Percentiles rank a stretch among this genome's conserved stretches.
Evolutionary conservation across 169 alveolate genomes (phyloP).

Genomic region (Eimeria sp.): DNA sequence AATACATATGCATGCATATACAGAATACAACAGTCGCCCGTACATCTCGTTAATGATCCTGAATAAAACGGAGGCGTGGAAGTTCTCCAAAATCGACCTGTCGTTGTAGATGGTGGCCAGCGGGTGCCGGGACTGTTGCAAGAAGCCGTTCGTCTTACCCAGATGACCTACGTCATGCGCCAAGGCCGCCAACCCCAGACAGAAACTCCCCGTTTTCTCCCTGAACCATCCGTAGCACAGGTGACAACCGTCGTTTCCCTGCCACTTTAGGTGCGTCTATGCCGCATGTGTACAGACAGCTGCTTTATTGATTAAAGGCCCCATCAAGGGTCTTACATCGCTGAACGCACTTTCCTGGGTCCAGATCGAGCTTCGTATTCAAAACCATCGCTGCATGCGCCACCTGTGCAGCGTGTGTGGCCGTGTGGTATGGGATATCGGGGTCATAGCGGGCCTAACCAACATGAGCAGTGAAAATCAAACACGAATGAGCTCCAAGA

Average conservation of each 20-base stretch:
- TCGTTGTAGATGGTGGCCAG: constrained; percentile 96
- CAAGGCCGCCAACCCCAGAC: constrained; percentile 91
- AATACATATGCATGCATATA: neutral
- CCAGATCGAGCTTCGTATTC: constrained; percentile 53
- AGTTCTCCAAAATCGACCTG: constrained; percentile 95
- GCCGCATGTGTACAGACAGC: neutral
- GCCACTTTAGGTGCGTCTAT: neutral
- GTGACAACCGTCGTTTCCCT: neutral
- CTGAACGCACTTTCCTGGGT: neutral
- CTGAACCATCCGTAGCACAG: constrained; percentile 17
- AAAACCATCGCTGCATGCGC: constrained; percentile 86
- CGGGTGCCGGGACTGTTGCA: constrained; percentile 90
- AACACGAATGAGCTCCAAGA: neutral
- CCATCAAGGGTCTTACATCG: too few relatives aligned
- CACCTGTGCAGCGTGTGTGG: constrained; percentile 87
- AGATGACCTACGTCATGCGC: constrained; percentile 97
- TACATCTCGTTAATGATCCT: constrained; percentile 85
- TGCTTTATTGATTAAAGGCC: too few relatives aligned
- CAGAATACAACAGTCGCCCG: neutral
- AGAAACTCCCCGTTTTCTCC: constrained; percentile 77
- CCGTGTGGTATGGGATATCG: constrained; percentile 86
- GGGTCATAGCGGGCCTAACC: constrained; percentile 63
- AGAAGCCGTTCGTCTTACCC: constrained; percentile 93
- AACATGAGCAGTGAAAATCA: neutral
- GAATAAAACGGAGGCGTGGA: constrained; percentile 95